These are phyloP conservation scores for Magnusiomyces tetraspermus DNA, from an alignment of 1,139 yeast species.

Conservation along the genomic window DNA sequence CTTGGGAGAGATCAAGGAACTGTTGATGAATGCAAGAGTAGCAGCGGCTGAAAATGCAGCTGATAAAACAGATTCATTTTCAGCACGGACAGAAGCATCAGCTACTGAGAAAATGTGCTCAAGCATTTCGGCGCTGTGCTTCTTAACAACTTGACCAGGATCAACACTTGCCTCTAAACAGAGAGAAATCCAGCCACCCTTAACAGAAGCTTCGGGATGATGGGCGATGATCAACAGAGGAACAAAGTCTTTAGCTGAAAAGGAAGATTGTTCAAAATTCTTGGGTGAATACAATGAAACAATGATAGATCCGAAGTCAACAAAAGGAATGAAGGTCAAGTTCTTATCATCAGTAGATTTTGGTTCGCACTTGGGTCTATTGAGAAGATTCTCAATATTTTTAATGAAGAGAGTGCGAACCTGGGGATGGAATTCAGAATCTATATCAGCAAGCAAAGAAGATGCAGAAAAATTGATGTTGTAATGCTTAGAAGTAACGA, in stretches of 20 bases:
- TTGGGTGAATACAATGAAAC: neutral
- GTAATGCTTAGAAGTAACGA: constrained; percentile 13
- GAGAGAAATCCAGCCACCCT: constrained; percentile 73
- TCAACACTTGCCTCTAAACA: constrained; percentile 54
- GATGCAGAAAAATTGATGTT: constrained; percentile 23
- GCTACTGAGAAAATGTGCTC: constrained; percentile 26
- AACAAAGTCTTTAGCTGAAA: constrained; percentile 37
- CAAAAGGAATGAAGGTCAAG: constrained; percentile 10
- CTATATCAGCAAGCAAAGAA: constrained; percentile 7
- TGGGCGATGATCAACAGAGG: constrained; percentile 49
- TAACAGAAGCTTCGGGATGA: constrained; percentile 35
- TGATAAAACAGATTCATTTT: constrained; percentile 18
- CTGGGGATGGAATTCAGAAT: constrained; percentile 9
- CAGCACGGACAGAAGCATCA: constrained; percentile 17
- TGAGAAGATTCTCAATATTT: constrained; percentile 18
- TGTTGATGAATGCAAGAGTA: constrained; percentile 60
- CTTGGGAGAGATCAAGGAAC: constrained; percentile 47
- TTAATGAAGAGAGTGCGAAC: constrained; percentile 14
- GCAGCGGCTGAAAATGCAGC: constrained; percentile 55
- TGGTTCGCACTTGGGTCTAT: neutral
- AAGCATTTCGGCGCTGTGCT: constrained; percentile 36
- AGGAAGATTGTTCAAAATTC: constrained; percentile 2
- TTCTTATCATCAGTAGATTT: constrained; percentile 9
- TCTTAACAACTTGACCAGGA: constrained; percentile 49
- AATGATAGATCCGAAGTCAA: neutral